Percentiles rank a stretch among this genome's conserved stretches.
phyloP scores from a whole-genome alignment of 495 filamentous ascomycete species.

The Neurospora terricola region DNA sequence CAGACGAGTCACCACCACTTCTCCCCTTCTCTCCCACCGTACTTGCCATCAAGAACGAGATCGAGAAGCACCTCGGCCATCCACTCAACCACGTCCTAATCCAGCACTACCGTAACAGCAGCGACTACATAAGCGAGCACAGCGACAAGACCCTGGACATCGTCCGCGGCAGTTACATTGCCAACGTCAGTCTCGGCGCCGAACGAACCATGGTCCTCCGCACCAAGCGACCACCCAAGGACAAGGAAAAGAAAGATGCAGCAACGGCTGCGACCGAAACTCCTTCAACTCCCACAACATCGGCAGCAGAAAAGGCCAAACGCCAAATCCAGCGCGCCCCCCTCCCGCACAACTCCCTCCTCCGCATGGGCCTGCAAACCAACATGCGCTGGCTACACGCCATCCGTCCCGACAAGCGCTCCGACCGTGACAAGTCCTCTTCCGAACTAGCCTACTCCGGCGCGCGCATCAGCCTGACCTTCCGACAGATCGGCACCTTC shows the following conservation, averaged over 20 bases:
- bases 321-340: conserved; percentile 48
- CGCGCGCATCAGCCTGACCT: conserved; percentile 84
- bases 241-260: conserved; percentile 8
- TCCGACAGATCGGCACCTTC: conserved; percentile 83
- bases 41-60: conserved; percentile 50
- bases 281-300: not conserved
- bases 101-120: conserved; percentile 81
- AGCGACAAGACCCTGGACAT: conserved; percentile 96
- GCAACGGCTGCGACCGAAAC: not conserved
- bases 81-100: conserved; percentile 87
- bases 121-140: conserved; percentile 95
- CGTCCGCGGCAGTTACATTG: conserved; percentile 65
- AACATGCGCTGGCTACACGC: conserved; percentile 86
- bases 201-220: conserved; percentile 85
- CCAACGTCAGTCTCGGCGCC: conserved; percentile 87
- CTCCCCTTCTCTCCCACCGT: conserved; percentile 66
- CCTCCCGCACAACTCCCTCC: conserved; percentile 83
- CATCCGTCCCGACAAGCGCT: conserved; percentile 78
- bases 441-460: conserved; percentile 65
- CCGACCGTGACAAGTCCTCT: conserved; percentile 48
- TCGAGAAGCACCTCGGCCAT: conserved; percentile 65
- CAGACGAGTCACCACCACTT: conserved; percentile 78
- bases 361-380: conserved; percentile 68
- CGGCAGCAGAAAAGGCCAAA: conserved; percentile 3
- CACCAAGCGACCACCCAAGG: conserved; percentile 53